Evolutionary conservation across 805 yeast species (phyloP).

Genomic region (Monosporozyma solicola): DNA sequence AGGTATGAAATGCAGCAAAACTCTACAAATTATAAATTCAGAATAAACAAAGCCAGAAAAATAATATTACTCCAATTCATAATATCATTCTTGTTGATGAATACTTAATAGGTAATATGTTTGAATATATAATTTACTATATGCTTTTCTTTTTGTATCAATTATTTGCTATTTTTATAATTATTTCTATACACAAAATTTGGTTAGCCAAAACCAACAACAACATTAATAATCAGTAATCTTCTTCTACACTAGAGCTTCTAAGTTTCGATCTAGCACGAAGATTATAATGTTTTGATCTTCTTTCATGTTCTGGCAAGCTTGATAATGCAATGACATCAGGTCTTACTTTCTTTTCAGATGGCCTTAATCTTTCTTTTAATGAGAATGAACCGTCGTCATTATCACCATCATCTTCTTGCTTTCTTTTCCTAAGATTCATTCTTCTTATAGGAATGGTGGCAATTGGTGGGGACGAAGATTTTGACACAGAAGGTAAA

Average conservation of each 20-base stretch:
- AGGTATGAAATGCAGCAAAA: too few relatives aligned
- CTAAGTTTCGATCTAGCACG: constrained; percentile 27
- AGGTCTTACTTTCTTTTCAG: constrained; percentile 24
- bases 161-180: neutral
- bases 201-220: neutral
- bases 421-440: constrained; percentile 2
- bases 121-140: constrained; percentile 1
- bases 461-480: constrained; percentile 2
- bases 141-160: neutral
- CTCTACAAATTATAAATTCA: too few relatives aligned
- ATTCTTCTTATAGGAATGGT: neutral
- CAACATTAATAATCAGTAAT: neutral
- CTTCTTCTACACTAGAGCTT: constrained; percentile 4
- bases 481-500: neutral
- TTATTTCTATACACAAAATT: neutral
- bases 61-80: neutral
- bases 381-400: neutral
- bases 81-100: neutral
- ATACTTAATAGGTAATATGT: neutral
- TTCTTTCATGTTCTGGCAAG: constrained; percentile 21
- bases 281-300: constrained; percentile 27
- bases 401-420: constrained; percentile 1
- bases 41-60: too few relatives aligned
- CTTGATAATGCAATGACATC: constrained; percentile 16
- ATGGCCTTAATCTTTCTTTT: constrained; percentile 17